These are phyloP conservation scores for Anthostomella pinea DNA, from an alignment of 2,329 filamentous ascomycete species.

Conservation along the genomic window DNA sequence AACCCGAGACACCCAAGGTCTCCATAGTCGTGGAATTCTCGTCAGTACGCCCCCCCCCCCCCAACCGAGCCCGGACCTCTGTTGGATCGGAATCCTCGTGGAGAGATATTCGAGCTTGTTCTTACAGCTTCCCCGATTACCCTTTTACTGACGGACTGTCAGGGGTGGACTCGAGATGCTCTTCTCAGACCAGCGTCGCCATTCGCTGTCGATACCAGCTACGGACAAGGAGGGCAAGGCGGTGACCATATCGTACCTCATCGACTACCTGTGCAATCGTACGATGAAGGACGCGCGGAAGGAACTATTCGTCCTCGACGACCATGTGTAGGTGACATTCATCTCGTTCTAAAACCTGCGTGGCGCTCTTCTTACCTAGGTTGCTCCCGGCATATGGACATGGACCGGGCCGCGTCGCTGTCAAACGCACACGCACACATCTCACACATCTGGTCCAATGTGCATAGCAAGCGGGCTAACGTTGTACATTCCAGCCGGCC, in stretches of 20 bases:
- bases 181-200: conserved; percentile 78
- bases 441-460: no score
- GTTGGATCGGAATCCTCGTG: no score
- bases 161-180: conserved; percentile 94
- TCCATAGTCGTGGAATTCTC: conserved; percentile 58
- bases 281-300: conserved; percentile 82
- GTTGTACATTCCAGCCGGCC: conserved; percentile 66
- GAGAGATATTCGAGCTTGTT: no score
- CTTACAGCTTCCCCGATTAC: conserved; percentile 5
- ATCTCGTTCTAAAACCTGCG: no score
- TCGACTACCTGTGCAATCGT: conserved; percentile 74
- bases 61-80: no score
- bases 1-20: conserved; percentile 33
- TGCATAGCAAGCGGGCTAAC: conserved; percentile 25
- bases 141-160: conserved; percentile 17
- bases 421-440: conserved; percentile 12
- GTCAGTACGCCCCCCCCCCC: no score
- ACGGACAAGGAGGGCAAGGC: conserved; percentile 56
- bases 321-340: conserved; percentile 82
- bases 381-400: no score
- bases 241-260: conserved; percentile 71
- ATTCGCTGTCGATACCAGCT: conserved; percentile 66
- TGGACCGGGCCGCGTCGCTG: no score
- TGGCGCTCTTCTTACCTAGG: no score
- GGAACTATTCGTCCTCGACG: conserved; percentile 86